Evolutionary conservation across 257 asterid species (phyloP), one percentile per base, ranked within the genome.

Genomic region (Pogostemon cablin): DNA sequence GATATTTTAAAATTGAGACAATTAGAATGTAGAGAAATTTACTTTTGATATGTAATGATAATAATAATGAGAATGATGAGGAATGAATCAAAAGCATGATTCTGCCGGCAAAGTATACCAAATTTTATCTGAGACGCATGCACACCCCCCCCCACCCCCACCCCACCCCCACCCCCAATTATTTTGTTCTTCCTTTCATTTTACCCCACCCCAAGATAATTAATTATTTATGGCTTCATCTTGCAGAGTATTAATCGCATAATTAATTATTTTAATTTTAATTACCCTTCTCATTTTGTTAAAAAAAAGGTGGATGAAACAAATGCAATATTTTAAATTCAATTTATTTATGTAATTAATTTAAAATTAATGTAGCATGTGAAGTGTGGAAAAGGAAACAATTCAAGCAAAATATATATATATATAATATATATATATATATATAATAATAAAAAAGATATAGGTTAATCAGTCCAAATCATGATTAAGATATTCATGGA

Each of bases 161-260:
- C n/a, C n/a, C n/a, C n/a, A n/a, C 25, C 25, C 25, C 25, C 25
- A 20, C 25, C 25, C 25, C 53, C 80, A 81, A 85, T 83, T 80
- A 84, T 85, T 72, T 71, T 86, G 81, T 83, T 86, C 44, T 75
- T 71, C 87, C 80, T 82, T 86, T 78, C 49, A 81, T 76, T 81
- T 73, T 63, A 78, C 83, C 79, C 79, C 72, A 57, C n/a, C 7
- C 74, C 68, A 53, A 53, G 17, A 49, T 10, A 3, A 11, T 1
- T 20, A 20, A 20, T 20, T 20, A 20, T 20, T 20, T 20, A 7
- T 11, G 55, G 25, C 20, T 49, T 10, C 55, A 49, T 5, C 55
- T 11, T 10, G 25, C 12, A 49, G 12, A 49, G 55, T 49, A 49
- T 49, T 20, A 49, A 49, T 49, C 20, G 25, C 2, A 15, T 48